Conservation (phyloP, 495 filamentous ascomycete genomes). For the Xylaria intraflava region DNA sequence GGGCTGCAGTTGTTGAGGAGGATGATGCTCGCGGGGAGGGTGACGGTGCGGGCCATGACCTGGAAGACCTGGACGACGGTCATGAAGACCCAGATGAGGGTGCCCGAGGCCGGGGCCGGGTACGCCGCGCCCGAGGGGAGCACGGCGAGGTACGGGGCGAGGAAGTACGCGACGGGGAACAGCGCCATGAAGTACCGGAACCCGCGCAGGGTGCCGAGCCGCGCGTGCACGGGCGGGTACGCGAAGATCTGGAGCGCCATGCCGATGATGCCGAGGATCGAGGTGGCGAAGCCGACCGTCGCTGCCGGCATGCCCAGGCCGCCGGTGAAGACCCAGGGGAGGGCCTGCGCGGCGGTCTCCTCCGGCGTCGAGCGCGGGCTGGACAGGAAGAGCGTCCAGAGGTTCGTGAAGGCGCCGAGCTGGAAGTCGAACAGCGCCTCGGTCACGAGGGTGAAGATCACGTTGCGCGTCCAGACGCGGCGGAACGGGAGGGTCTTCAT, state of each 20-base stretch:
- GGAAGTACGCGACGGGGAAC: slow-evolving; percentile 67
- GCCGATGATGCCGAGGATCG: slow-evolving; percentile 69
- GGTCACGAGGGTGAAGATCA: slow-evolving; percentile 56
- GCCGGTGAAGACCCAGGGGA: slow-evolving; percentile 70
- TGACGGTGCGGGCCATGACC: slow-evolving; percentile 72
- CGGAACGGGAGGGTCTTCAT: slow-evolving; percentile 55
- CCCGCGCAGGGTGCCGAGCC: slow-evolving; percentile 59
- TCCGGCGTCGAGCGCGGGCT: slow-evolving; percentile 58
- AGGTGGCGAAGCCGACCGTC: slow-evolving; percentile 68
- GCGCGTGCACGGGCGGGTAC: slow-evolving; percentile 62
- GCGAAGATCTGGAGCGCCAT: slow-evolving; percentile 72
- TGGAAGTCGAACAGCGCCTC: slow-evolving; percentile 69
- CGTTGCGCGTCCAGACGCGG: slow-evolving; percentile 74
- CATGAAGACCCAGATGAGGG: slow-evolving; percentile 64
- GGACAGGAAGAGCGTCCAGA: slow-evolving; percentile 80
- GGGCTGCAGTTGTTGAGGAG: slow-evolving; percentile 79
- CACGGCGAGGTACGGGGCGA: slow-evolving; percentile 66
- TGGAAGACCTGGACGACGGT: slow-evolving; percentile 61
- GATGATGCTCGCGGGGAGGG: slow-evolving; percentile 68
- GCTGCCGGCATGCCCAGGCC: slow-evolving; percentile 71
- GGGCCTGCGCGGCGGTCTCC: slow-evolving; percentile 20
- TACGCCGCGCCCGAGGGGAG: slow-evolving; percentile 55
- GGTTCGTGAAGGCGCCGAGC: slow-evolving; percentile 73
- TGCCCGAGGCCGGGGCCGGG: slow-evolving; percentile 58
- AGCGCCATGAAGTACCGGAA: slow-evolving; percentile 63